Conservation (phyloP, 2,329 filamentous ascomycete species). For the Fusarium nanum region DNA sequence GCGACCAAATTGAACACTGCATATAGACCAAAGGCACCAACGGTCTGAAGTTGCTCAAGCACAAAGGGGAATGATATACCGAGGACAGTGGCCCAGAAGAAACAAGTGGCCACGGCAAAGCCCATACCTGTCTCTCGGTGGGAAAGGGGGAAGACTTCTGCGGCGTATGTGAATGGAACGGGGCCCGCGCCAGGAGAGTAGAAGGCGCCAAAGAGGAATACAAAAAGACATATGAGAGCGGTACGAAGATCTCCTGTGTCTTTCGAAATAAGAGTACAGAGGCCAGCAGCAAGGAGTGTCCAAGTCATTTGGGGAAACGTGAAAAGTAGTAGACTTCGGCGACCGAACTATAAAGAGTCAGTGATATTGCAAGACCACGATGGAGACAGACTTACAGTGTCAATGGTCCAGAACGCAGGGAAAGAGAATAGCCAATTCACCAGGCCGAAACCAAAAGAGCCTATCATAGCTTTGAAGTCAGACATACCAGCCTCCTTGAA, state of each 20-base stretch:
- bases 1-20: slow-evolving; percentile 69
- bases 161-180: slow-evolving; percentile 59
- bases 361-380: rapidly evolving
- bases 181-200: slow-evolving; percentile 55
- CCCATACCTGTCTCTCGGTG: slow-evolving; percentile 58
- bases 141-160: slow-evolving; percentile 66
- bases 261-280: slow-evolving; percentile 61
- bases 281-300: slow-evolving; percentile 49
- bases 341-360: slow-evolving; percentile 52
- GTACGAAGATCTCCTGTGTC: slow-evolving; percentile 53
- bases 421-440: slow-evolving; percentile 65
- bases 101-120: slow-evolving; percentile 49
- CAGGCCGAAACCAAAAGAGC: slow-evolving; percentile 65
- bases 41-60: slow-evolving; percentile 53
- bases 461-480: slow-evolving; percentile 56
- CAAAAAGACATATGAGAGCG: slow-evolving; percentile 61
- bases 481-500: slow-evolving; percentile 60
- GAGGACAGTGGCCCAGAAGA: slow-evolving; percentile 46
- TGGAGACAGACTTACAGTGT: slow-evolving; percentile 45
- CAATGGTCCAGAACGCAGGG: slow-evolving; percentile 66
- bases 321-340: slow-evolving; percentile 56
- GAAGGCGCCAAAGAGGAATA: slow-evolving; percentile 62
- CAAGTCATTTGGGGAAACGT: slow-evolving; percentile 51
- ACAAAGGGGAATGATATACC: slow-evolving; percentile 59
- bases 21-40: slow-evolving; percentile 70